Conservation (phyloP, 2,329 filamentous ascomycete genomes). For the Pseudocercospora vitis region DNA sequence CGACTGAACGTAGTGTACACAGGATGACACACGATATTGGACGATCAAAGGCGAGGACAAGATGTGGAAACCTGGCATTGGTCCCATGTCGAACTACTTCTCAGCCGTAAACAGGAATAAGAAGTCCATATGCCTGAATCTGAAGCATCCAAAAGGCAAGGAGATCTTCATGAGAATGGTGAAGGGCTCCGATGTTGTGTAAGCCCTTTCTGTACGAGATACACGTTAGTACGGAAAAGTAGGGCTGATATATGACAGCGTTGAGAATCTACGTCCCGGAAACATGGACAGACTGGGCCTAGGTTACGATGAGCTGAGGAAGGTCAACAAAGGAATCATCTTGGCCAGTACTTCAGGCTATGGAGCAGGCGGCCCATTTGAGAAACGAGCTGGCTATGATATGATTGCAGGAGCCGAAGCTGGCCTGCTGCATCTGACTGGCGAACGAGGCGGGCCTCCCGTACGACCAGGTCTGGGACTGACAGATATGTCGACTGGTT, state of each 20-base stretch:
- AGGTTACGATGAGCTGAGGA: constrained; percentile 42
- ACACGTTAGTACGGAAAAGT: too few species aligned
- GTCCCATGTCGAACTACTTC: constrained; percentile 42
- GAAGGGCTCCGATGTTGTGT: constrained; percentile 42
- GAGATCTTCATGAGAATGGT: constrained; percentile 41
- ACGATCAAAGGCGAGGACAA: constrained; percentile 28
- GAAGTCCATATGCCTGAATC: constrained; percentile 41
- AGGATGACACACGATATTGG: constrained; percentile 34
- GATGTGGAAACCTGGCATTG: constrained; percentile 29
- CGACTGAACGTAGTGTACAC: constrained; percentile 1
- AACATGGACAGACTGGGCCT: constrained; percentile 45
- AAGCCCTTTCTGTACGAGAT: not conserved
- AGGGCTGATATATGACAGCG: constrained; percentile 8
- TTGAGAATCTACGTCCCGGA: constrained; percentile 49
- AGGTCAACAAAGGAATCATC: constrained; percentile 44
- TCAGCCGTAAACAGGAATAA: constrained; percentile 50
- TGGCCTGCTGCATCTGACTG: constrained; percentile 48
- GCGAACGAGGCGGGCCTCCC: constrained; percentile 43
- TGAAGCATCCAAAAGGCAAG: constrained; percentile 42
- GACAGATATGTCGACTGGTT: constrained; percentile 48
- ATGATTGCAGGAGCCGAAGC: constrained; percentile 48
- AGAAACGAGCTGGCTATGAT: constrained; percentile 48
- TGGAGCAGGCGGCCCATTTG: constrained; percentile 45
- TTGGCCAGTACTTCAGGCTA: constrained; percentile 49
- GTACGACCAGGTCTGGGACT: constrained; percentile 46